phyloP scores from a whole-genome alignment of 2,329 filamentous ascomycete species.

The Nakataea oryzae region DNA sequence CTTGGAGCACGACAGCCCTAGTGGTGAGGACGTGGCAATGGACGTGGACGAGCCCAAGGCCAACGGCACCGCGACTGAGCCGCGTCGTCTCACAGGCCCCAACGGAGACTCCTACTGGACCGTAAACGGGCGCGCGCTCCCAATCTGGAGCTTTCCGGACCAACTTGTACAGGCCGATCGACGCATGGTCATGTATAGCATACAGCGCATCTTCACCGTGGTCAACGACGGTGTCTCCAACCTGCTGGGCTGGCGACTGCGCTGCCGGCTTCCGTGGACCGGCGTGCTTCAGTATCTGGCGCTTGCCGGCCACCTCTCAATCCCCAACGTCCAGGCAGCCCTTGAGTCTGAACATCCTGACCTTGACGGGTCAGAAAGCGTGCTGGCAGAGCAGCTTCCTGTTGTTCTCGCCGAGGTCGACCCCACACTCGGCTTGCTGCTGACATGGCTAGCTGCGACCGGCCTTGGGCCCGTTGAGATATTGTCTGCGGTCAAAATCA shows the following conservation, averaged over 20 bases:
- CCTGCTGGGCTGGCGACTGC: conserved; percentile 14
- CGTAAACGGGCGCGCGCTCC: not conserved
- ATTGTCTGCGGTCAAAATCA: conserved; percentile 50
- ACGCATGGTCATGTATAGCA: conserved; percentile 53
- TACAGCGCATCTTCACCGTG: conserved; percentile 18
- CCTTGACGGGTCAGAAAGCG: conserved; percentile 31
- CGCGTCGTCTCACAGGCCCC: not conserved
- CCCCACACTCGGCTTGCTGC: conserved; percentile 54
- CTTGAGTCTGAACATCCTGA: conserved; percentile 37
- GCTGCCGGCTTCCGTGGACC: conserved; percentile 36
- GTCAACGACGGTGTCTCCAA: not conserved
- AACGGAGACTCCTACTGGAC: not conserved
- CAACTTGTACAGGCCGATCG: conserved; percentile 47
- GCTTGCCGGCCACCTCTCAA: conserved; percentile 48
- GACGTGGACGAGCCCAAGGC: not conserved
- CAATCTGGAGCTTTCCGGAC: conserved; percentile 8
- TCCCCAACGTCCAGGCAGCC: conserved; percentile 47
- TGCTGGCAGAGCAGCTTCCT: conserved; percentile 51
- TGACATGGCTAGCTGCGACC: conserved; percentile 54
- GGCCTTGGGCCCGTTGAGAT: conserved; percentile 57
- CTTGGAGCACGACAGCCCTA: not conserved
- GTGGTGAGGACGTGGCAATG: not conserved
- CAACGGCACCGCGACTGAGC: not conserved
- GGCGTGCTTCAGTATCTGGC: conserved; percentile 49
- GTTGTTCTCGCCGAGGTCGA: conserved; percentile 54